Conservation (phyloP, 2,329 filamentous ascomycete species). For the Cercospora sp. region DNA sequence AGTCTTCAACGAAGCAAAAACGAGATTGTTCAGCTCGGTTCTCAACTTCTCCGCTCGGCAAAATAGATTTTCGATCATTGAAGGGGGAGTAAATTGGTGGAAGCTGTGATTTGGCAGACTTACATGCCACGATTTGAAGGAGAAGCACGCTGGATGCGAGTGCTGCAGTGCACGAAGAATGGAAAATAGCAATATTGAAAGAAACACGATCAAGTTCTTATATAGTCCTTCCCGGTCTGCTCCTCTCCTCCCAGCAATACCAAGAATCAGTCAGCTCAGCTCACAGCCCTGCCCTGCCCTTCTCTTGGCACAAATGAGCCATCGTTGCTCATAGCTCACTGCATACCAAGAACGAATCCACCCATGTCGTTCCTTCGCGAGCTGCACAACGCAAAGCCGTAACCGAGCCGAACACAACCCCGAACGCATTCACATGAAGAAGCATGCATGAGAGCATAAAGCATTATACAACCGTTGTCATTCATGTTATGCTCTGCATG, state of each 20-base stretch:
- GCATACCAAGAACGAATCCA: background rate
- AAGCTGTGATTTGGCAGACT: no score
- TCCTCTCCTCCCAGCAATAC: background rate
- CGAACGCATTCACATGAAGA: background rate
- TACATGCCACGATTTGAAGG: no score
- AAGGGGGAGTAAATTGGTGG: no score
- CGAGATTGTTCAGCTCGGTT: slow-evolving; percentile 7
- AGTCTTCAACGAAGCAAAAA: slow-evolving; percentile 7
- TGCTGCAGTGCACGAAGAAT: background rate
- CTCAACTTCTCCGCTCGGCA: slow-evolving; percentile 7
- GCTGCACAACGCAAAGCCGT: background rate
- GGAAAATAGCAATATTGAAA: background rate
- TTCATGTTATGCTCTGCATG: background rate
- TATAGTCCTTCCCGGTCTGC: background rate
- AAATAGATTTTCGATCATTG: slow-evolving; percentile 8
- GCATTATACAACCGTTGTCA: background rate
- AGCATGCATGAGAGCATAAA: background rate
- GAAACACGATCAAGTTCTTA: background rate
- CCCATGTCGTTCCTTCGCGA: background rate
- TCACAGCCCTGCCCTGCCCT: background rate
- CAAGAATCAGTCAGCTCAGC: background rate
- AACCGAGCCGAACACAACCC: background rate
- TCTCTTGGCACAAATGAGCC: slow-evolving; percentile 2
- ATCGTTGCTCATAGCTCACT: slow-evolving; percentile 7
- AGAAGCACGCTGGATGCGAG: no score